phyloP scores from a whole-genome alignment of 371 early-diverging fungal species.

The Funneliformis caledonium region DNA sequence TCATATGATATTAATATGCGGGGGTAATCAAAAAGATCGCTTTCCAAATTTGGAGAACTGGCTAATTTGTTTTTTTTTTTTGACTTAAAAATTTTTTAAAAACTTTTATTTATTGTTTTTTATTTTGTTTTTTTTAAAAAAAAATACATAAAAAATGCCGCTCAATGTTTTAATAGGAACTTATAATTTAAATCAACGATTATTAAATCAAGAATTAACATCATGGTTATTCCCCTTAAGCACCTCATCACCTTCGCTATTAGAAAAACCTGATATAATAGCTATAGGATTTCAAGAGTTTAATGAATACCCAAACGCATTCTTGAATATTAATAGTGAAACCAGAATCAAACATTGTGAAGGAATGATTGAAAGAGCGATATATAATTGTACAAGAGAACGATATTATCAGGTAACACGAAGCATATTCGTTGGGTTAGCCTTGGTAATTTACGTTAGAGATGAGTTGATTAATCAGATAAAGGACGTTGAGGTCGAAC shows the following conservation, averaged over 20 bases:
- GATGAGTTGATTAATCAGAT: slow-evolving; percentile 45
- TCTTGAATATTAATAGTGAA: slow-evolving; percentile 42
- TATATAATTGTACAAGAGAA: slow-evolving; percentile 21
- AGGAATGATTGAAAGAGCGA: slow-evolving; percentile 7
- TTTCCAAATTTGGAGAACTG: background rate
- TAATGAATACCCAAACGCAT: slow-evolving; percentile 48
- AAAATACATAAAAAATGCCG: background rate
- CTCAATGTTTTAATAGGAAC: slow-evolving; percentile 28
- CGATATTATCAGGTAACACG: slow-evolving; percentile 16
- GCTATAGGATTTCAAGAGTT: slow-evolving; percentile 53
- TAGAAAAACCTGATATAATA: slow-evolving; percentile 50
- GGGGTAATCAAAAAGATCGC: too few relatives aligned
- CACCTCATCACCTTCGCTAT: background rate
- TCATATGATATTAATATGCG: background rate
- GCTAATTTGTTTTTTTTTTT: too few relatives aligned
- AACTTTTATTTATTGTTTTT: too few relatives aligned
- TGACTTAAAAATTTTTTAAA: too few relatives aligned
- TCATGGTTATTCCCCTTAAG: slow-evolving; percentile 19
- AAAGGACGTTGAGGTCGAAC: slow-evolving; percentile 41
- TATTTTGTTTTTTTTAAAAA: background rate
- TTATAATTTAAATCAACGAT: slow-evolving; percentile 39
- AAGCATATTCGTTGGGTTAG: slow-evolving; percentile 45
- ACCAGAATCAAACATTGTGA: slow-evolving; percentile 41
- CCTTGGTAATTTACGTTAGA: slow-evolving; percentile 46
- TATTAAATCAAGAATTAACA: slow-evolving; percentile 17